These are phyloP conservation scores for Eucalyptus shirleyi DNA, from an alignment of 345 rosid genomes.

Conservation along the genomic window DNA sequence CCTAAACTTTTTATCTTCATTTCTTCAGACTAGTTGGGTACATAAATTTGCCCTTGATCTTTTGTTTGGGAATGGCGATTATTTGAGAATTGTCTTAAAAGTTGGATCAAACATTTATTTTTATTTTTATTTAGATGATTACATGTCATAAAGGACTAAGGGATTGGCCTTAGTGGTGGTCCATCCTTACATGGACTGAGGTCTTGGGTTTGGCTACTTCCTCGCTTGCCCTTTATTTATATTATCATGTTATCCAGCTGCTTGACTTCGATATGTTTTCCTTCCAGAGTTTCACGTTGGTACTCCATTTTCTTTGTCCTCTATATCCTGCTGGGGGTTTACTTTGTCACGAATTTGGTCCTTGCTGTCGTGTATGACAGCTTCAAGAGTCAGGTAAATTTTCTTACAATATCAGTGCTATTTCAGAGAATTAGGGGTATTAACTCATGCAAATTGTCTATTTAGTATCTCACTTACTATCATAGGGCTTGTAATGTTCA, in stretches of 20 bases:
- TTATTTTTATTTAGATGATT: neutral
- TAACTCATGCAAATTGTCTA: neutral
- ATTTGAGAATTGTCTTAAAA: neutral
- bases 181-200: neutral
- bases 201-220: neutral
- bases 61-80: neutral
- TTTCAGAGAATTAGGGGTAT: neutral
- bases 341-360: slow-evolving; percentile 94
- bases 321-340: slow-evolving; percentile 81
- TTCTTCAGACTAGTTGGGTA: neutral
- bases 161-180: neutral
- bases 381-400: slow-evolving; percentile 81
- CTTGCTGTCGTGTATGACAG: slow-evolving; percentile 98
- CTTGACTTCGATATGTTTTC: neutral
- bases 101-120: neutral
- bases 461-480: neutral
- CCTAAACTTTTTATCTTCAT: neutral
- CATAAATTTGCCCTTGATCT: neutral
- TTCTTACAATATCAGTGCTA: neutral
- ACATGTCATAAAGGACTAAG: neutral
- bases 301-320: slow-evolving; percentile 66
- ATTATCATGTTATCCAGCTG: neutral
- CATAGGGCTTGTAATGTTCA: neutral
- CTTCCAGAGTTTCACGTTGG: slow-evolving; percentile 83
- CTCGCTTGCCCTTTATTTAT: neutral